Percentiles rank a stretch among this genome's conserved stretches.
phyloP scores from a whole-genome alignment of 1,284 basidiomycete genomes.

The Hypsizygus ulmarius region DNA sequence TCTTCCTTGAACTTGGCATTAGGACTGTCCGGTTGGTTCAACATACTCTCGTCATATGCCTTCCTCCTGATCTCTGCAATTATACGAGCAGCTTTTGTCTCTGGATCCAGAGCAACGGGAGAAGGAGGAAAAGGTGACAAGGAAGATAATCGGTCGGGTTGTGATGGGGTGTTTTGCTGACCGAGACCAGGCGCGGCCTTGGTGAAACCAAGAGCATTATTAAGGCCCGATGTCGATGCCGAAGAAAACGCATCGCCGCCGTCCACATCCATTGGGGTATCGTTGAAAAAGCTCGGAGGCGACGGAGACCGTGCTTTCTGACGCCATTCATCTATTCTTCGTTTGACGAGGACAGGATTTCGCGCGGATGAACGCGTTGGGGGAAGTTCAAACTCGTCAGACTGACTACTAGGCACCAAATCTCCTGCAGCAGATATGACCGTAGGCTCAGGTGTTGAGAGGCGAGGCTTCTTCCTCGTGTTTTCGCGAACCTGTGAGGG shows the following conservation, averaged over 20 bases:
- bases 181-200: not conserved
- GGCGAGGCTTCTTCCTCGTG: constrained; percentile 34
- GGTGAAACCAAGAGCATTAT: no score
- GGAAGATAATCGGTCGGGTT: not conserved
- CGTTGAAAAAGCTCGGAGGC: constrained; percentile 9
- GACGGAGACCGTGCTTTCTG: constrained; percentile 23
- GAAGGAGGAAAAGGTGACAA: constrained; percentile 13
- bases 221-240: no score
- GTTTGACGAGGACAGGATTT: constrained; percentile 32
- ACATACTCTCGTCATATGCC: constrained; percentile 40
- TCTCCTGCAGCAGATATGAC: constrained; percentile 22
- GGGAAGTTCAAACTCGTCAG: constrained; percentile 57
- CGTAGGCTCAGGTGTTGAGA: constrained; percentile 29
- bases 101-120: constrained; percentile 41
- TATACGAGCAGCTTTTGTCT: constrained; percentile 51
- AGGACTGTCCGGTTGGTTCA: constrained; percentile 41
- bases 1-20: constrained; percentile 42
- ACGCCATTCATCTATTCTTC: constrained; percentile 44
- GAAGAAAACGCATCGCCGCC: no score
- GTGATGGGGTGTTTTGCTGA: constrained; percentile 10
- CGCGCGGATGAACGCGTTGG: constrained; percentile 21
- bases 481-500: constrained; percentile 16
- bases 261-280: not conserved
- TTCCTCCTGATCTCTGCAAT: constrained; percentile 62
- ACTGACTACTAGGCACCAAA: constrained; percentile 64